These are phyloP conservation scores for Hirsutella rhossiliensis DNA, from an alignment of 2,329 filamentous ascomycete species.

Conservation along the genomic window DNA sequence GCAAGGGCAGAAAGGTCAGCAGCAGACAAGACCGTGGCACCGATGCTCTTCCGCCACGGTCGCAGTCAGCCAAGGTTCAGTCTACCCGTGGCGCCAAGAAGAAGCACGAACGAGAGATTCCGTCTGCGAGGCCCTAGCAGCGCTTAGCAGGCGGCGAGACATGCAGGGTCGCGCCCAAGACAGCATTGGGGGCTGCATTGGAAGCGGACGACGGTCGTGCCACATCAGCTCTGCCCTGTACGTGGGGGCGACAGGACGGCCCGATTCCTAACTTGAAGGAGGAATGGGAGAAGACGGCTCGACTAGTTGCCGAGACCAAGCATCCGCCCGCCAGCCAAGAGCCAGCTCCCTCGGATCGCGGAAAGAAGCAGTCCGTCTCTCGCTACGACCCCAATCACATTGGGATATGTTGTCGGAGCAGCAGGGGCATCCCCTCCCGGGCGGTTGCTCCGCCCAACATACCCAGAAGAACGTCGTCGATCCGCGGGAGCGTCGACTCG, in stretches of 20 bases:
- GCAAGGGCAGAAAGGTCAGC: not conserved
- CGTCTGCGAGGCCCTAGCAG: not conserved
- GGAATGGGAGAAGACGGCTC: not conserved
- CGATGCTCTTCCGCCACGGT: too few relatives aligned
- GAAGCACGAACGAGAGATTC: not conserved
- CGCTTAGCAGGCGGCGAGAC: not conserved
- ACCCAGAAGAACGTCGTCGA: constrained; percentile 22
- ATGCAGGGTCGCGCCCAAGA: not conserved
- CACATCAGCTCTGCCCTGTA: constrained; percentile 1
- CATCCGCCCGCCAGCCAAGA: not conserved
- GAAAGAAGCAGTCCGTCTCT: not conserved
- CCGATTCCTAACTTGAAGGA: not conserved
- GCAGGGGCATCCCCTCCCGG: constrained; percentile 12
- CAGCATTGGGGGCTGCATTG: not conserved
- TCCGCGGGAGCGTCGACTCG: constrained; percentile 11
- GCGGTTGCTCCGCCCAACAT: constrained; percentile 19
- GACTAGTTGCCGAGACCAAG: not conserved
- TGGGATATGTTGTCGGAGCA: constrained; percentile 14
- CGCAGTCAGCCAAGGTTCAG: too few relatives aligned
- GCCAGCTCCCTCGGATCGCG: not conserved
- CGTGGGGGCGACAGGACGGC: not conserved
- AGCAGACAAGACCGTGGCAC: not conserved
- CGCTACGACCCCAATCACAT: constrained; percentile 10
- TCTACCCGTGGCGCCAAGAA: not conserved
- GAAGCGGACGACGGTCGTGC: not conserved